Conservation (phyloP, 163 green algal species). For the Chlamydomonas reinhardtii region DNA sequence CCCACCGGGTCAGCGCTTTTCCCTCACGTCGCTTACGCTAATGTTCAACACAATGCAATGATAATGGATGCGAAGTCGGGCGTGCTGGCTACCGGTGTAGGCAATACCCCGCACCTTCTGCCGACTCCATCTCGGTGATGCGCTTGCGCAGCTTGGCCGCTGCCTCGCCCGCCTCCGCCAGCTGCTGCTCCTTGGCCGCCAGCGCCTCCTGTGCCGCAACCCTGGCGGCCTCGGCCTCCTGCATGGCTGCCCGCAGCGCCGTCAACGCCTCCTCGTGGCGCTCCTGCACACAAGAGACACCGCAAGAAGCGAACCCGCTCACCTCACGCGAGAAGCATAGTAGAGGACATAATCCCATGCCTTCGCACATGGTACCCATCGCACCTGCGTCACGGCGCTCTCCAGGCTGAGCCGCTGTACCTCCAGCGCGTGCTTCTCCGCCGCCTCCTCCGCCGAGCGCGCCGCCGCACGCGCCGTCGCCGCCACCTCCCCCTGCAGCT, state of each 20-base stretch:
- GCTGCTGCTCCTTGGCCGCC: slow-evolving; percentile 3
- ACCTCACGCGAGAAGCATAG: no score
- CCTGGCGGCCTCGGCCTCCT: slow-evolving; percentile 51
- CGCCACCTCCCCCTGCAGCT: slow-evolving; percentile 55
- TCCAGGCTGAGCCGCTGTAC: slow-evolving; percentile 62
- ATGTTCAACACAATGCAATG: no score
- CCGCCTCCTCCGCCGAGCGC: slow-evolving; percentile 38
- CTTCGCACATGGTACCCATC: neutral
- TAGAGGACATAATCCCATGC: no score
- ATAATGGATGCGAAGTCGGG: no score
- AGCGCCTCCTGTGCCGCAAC: slow-evolving; percentile 43
- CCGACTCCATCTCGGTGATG: slow-evolving; percentile 33
- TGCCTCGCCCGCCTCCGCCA: slow-evolving; percentile 31
- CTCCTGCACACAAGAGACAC: no score
- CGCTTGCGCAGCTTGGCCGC: slow-evolving; percentile 16
- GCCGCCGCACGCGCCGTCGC: slow-evolving; percentile 12
- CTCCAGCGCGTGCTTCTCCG: slow-evolving; percentile 59
- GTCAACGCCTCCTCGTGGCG: slow-evolving; percentile 62
- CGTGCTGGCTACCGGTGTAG: no score
- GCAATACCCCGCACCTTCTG: neutral
- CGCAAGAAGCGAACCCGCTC: no score
- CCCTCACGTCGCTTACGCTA: no score
- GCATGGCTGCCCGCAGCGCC: neutral
- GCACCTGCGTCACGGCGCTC: slow-evolving; percentile 60
- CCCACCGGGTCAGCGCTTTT: no score